Evolutionary conservation across 257 asterid species (phyloP), one percentile per base, ranked within the genome.

Genomic region (Gynochthodes officinalis): DNA sequence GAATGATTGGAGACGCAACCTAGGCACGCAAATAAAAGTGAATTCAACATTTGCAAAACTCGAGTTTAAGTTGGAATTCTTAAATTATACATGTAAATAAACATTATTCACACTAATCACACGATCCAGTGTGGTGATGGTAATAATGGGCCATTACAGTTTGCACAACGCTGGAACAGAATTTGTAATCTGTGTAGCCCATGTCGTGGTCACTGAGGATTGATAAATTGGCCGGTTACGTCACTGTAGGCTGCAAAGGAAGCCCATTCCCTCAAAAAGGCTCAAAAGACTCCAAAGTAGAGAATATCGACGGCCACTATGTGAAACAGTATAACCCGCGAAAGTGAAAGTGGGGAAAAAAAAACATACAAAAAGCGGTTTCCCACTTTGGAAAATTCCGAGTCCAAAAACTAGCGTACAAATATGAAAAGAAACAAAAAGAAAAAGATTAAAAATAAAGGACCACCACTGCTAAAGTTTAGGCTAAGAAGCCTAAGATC

Each of bases 401-500:
- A 52, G 13, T 42, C 54, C n/a, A 53, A 72, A 73, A 59, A 18
- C 3, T 19, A 35, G 46, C 7, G 35, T 33, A 60, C 9, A 0
- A 39, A 40, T 5, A 30, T 61, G 21, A 71, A 52, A 52, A 64
- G 16, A 64, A 25, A 33, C 15, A 35, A 53, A 69, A 54, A 19
- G 25, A 54, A 58, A 55, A 37, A 27, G 62, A 25, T 3, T 18
- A n/a, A 13, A 25, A 48, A 54, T 35, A 67, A 67, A 67, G 54
- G 54, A n/a, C 69, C 52, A 44, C 61, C n/a, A 74, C 67, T 4
- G 21, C 35, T 35, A 49, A 66, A 67, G 73, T 69, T 54, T 33
- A 61, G 27, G 28, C 73, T 40, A 42, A n/a, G n/a, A n/a, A n/a
- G n/a, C n/a, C n/a, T n/a, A n/a, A 21, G 52, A 7, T 64, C 27